phyloP scores from a whole-genome alignment of 495 filamentous ascomycete genomes.

The Antarctomyces pellizariae region DNA sequence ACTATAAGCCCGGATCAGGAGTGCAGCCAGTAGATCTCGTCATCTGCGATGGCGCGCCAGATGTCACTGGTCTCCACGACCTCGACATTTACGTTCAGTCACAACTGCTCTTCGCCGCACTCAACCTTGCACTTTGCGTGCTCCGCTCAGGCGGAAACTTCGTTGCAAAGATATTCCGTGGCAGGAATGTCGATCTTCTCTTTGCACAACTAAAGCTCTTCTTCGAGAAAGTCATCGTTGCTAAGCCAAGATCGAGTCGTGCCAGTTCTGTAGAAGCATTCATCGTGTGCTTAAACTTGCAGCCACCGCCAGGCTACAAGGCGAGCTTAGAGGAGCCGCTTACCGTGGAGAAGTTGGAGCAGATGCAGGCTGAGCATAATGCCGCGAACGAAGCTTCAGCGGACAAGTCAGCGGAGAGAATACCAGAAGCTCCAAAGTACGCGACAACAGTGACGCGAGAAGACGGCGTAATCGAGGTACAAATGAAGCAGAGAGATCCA shows the following conservation, averaged over 20 bases:
- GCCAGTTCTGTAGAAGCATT: slow-evolving; percentile 94
- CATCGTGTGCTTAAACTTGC: slow-evolving; percentile 79
- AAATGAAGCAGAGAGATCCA: slow-evolving; percentile 20
- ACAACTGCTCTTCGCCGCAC: slow-evolving; percentile 77
- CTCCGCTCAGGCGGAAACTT: slow-evolving; percentile 85
- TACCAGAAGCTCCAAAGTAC: slow-evolving; percentile 9
- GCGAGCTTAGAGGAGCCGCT: slow-evolving; percentile 45
- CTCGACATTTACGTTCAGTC: slow-evolving; percentile 95
- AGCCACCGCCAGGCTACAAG: slow-evolving; percentile 33
- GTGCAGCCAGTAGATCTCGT: slow-evolving; percentile 66
- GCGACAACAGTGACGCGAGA: slow-evolving; percentile 19
- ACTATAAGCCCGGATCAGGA: slow-evolving; percentile 31
- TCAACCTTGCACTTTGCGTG: slow-evolving; percentile 80
- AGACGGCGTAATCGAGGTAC: slow-evolving; percentile 40
- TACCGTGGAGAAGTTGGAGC: slow-evolving; percentile 26
- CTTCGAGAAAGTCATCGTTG: slow-evolving; percentile 68
- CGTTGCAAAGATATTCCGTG: slow-evolving; percentile 92
- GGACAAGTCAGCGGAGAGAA: slow-evolving; percentile 11
- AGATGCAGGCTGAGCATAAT: slow-evolving; percentile 19
- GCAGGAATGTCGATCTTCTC: slow-evolving; percentile 74
- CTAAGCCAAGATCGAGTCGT: slow-evolving; percentile 77
- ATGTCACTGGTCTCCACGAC: slow-evolving; percentile 91
- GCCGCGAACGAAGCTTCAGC: slow-evolving; percentile 18
- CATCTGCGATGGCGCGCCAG: slow-evolving; percentile 82
- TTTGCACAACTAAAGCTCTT: slow-evolving; percentile 82